Conservation (phyloP, 768 basidiomycete genomes). For the Paxillus involutus region DNA sequence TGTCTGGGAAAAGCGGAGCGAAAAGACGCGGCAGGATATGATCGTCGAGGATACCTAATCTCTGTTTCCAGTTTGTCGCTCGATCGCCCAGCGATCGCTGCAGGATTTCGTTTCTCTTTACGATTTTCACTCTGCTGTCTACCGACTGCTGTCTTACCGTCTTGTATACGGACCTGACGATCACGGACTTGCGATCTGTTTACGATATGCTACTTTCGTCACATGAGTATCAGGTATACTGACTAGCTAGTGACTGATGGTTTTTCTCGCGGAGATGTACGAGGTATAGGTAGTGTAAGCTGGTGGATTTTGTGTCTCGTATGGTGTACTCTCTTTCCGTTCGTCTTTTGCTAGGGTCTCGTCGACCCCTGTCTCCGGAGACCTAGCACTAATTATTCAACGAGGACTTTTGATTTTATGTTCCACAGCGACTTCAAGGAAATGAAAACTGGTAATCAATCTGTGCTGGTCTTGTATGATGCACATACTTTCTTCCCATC, state of each 20-base stretch:
- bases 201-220: neutral
- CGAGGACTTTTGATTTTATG: too few relatives aligned
- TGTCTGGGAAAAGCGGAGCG: conserved; percentile 7
- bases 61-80: too few relatives aligned
- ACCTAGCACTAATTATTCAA: too few relatives aligned
- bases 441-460: too few relatives aligned
- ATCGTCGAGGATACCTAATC: too few relatives aligned
- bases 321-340: too few relatives aligned
- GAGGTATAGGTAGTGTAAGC: neutral
- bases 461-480: too few relatives aligned
- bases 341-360: neutral
- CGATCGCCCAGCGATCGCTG: too few relatives aligned
- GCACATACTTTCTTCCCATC: too few relatives aligned
- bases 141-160: neutral
- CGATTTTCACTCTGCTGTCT: neutral
- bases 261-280: neutral
- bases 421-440: too few relatives aligned
- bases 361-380: too few relatives aligned
- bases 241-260: neutral
- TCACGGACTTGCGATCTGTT: neutral
- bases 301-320: too few relatives aligned
- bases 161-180: neutral
- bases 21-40: conserved; percentile 11
- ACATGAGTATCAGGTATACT: neutral
- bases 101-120: neutral